Conservation (phyloP, 2,329 filamentous ascomycete species). For the Apiospora saccharicola region DNA sequence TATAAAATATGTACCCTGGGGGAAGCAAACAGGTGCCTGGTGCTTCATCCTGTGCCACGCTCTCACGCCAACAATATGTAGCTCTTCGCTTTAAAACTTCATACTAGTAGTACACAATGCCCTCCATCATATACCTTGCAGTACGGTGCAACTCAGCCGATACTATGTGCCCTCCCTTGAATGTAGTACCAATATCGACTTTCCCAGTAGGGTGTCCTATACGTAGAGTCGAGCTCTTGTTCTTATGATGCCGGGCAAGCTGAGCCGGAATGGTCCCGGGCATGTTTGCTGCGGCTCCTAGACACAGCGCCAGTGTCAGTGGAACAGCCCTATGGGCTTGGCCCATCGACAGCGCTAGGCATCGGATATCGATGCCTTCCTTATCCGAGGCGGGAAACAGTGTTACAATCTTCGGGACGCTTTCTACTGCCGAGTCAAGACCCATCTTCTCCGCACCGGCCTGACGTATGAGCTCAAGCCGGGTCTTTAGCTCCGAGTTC, state of each 20-base stretch:
- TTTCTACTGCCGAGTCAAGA: constrained; percentile 45
- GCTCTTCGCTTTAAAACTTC: not conserved
- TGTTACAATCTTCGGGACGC: constrained; percentile 55
- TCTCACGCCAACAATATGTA: not conserved
- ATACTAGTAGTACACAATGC: constrained; percentile 52
- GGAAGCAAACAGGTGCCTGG: not conserved
- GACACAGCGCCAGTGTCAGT: constrained; percentile 49
- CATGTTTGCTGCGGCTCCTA: constrained; percentile 49
- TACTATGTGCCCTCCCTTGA: constrained; percentile 48
- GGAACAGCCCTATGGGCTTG: constrained; percentile 54
- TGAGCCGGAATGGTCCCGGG: constrained; percentile 51
- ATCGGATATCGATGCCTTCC: constrained; percentile 48
- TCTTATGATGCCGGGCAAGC: constrained; percentile 35
- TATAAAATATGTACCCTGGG: not conserved
- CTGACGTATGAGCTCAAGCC: constrained; percentile 47
- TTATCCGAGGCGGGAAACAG: constrained; percentile 45
- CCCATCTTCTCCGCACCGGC: constrained; percentile 50
- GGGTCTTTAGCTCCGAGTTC: constrained; percentile 39
- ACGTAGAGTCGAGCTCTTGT: constrained; percentile 40
- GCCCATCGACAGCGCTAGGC: constrained; percentile 55
- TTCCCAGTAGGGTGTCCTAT: constrained; percentile 57
- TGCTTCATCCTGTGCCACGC: not conserved
- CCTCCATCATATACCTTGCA: constrained; percentile 58
- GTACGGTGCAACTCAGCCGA: constrained; percentile 56
- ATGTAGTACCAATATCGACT: constrained; percentile 54